Percentiles rank a stretch among this genome's conserved stretches.
These are phyloP conservation scores for Kluyveromyces marxianus DNA, from an alignment of 1,139 yeast genomes.

Conservation along the genomic window DNA sequence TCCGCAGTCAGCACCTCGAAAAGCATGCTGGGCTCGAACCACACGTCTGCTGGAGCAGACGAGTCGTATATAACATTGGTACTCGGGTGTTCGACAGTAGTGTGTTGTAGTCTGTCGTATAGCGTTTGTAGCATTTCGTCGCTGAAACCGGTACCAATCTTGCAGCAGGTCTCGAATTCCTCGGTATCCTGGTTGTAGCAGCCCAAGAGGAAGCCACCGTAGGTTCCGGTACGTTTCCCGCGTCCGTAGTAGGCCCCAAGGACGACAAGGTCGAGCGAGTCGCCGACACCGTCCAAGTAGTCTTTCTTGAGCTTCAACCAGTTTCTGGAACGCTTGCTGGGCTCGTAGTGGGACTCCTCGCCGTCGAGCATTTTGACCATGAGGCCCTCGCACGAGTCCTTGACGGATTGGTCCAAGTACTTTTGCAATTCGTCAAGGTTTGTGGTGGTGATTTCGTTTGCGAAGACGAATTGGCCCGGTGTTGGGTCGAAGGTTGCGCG, in stretches of 20 bases:
- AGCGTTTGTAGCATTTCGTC: constrained; percentile 69
- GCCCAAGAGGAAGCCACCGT: constrained; percentile 90
- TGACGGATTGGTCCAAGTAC: constrained; percentile 85
- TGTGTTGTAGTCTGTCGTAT: constrained; percentile 54
- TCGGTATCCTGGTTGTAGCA: constrained; percentile 85
- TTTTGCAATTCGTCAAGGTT: constrained; percentile 72
- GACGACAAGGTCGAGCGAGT: constrained; percentile 87
- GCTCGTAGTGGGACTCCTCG: constrained; percentile 77
- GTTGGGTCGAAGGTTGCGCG: constrained; percentile 49
- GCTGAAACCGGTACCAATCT: constrained; percentile 94
- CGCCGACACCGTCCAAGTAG: constrained; percentile 90
- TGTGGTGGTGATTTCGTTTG: constrained; percentile 65
- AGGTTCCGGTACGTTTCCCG: constrained; percentile 90
- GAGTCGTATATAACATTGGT: constrained; percentile 66
- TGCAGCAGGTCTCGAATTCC: constrained; percentile 90
- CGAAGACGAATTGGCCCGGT: constrained; percentile 76
- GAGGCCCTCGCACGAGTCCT: constrained; percentile 89
- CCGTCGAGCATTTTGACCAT: constrained; percentile 92
- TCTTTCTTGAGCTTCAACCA: constrained; percentile 96
- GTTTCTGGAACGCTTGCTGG: constrained; percentile 87
- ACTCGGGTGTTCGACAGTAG: constrained; percentile 62
- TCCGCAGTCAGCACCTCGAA: constrained; percentile 96
- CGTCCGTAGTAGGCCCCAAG: constrained; percentile 90
- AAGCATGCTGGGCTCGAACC: constrained; percentile 86
- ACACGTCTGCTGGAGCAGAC: constrained; percentile 78